Evolutionary conservation across 2,329 filamentous ascomycete genomes (phyloP), one percentile per base, ranked within the genome.

Genomic region (Pochonia chlamydosporia): DNA sequence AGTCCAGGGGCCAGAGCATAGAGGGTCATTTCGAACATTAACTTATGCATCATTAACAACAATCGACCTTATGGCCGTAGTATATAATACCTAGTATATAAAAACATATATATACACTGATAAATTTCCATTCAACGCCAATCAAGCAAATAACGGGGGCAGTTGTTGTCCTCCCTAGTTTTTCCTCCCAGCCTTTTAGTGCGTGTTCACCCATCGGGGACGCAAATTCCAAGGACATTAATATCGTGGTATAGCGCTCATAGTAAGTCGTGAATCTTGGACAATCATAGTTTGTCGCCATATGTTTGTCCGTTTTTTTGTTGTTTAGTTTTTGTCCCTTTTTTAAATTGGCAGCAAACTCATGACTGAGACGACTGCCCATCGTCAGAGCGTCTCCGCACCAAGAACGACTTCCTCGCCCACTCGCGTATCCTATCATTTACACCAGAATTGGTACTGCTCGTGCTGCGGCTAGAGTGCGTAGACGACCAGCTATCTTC

Each of bases 401-500:
- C 11, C 56, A 54, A 31, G 58, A 64, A 55, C 1, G 64, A 67
- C 26, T 56, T 60, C 50, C 54, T 61, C 23, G 64, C 65, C 65
- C 64, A 67, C 37, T 63, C 59, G 31, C 56, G 51, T 20, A 67
- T 58, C 20, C 59, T 58, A 31, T 61, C 60, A 45, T 66, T 66
- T 46, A 67, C 55, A 13, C 49, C 45, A 13, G 21, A 9, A 36
- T 10, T 23, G 10, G 35, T 6, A 23, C 35, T 47, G 37, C 51
- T 62, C 36, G 58, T 51, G 10, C 59, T 59, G 24, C 56, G 58
- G 39, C 55, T 59, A 13, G 56, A 50, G 43, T 60, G 54, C 25
- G 61, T 56, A 14, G 57, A 55, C 52, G 60, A 60, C 28, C 59
- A 59, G 21, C 58, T 52, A 30, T 64, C 52, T 28, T 56, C 59